These are phyloP conservation scores for Helotiales sp. DNA, from an alignment of 2,329 filamentous ascomycete genomes.

Conservation along the genomic window DNA sequence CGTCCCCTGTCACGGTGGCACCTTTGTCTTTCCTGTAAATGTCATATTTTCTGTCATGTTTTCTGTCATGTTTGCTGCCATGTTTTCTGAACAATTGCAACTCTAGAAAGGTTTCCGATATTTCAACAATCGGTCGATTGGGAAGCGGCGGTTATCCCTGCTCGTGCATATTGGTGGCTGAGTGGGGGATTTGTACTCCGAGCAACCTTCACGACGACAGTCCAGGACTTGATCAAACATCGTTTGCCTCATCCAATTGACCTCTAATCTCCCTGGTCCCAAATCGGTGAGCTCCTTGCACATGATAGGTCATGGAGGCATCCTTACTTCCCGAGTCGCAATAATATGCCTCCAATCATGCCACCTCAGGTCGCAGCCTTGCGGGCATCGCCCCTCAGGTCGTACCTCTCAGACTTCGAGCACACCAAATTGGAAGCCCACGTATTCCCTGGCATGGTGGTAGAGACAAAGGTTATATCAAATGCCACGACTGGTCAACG, in stretches of 20 bases:
- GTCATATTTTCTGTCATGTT: too few relatives aligned
- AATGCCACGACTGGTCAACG: not conserved
- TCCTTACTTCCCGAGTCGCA: not conserved
- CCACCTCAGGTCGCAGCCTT: not conserved
- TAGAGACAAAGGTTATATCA: conserved; percentile 8
- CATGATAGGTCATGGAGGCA: not conserved
- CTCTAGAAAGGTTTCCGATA: too few relatives aligned
- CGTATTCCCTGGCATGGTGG: conserved; percentile 4
- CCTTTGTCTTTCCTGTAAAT: too few relatives aligned
- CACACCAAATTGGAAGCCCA: conserved; percentile 16
- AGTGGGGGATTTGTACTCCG: not conserved
- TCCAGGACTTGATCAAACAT: not conserved
- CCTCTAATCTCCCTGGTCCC: not conserved
- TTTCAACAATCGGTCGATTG: not conserved
- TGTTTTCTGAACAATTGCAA: too few relatives aligned
- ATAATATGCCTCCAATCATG: too few relatives aligned
- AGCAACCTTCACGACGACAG: not conserved
- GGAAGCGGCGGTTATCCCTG: not conserved
- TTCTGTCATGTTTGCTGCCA: too few relatives aligned
- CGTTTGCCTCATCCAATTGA: not conserved
- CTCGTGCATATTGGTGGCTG: not conserved
- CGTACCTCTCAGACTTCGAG: conserved; percentile 23
- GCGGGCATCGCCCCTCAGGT: conserved; percentile 4
- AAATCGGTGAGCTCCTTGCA: not conserved
- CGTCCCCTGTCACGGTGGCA: too few relatives aligned